Evolutionary conservation across 495 filamentous ascomycete species (phyloP), one percentile per base, ranked within the genome.

Genomic region (Aspergillus affinis): DNA sequence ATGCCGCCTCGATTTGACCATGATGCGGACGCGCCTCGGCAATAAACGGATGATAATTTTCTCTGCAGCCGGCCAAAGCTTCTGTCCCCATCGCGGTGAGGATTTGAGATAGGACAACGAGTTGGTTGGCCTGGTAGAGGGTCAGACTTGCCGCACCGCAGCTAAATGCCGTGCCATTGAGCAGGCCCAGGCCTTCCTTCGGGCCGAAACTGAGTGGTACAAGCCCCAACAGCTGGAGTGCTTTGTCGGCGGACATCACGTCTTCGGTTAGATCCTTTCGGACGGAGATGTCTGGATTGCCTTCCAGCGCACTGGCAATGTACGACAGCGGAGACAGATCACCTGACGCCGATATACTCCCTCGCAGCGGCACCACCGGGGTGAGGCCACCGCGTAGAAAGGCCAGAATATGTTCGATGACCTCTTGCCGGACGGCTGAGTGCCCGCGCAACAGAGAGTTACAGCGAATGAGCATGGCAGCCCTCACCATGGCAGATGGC

Each of bases 91-190:
- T 72, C 3, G 71, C 77, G 4, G 77, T 75, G 10, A 88, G 72
- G 0, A 84, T 65, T 65, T 90, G 88, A 3, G 78, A 67, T 5
- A 90, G 64, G 1, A 87, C 45, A 3, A 83, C 78, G 6, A 88
- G 71, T 20, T 80, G 72, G 44, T 85, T 76, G 2, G 83, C 70
- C 23, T 87, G 78, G 59, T 85, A 76, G 1, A 88, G 65, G 6
- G 75, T 81, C 10, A 88, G 65, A 13, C 74, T 70, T 7, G 74
- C 84, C 5, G 79, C 72, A 10, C 81, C 77, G 30, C 76, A 77
- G 36, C 80, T 82, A 10, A 78, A 72, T 13, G 86, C 81, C 1
- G 86, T 89, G 17, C 87, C 87, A 62, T 89, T 90, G 46, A 87
- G 73, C 18, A 90, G 62, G 6, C 78, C 85, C 4, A 89, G 79